A percentile compares a stretch with the other conserved stretches of the same genome.
Evolutionary conservation across 805 yeast genomes (phyloP).

Genomic region (Dipodascus geniculatus): DNA sequence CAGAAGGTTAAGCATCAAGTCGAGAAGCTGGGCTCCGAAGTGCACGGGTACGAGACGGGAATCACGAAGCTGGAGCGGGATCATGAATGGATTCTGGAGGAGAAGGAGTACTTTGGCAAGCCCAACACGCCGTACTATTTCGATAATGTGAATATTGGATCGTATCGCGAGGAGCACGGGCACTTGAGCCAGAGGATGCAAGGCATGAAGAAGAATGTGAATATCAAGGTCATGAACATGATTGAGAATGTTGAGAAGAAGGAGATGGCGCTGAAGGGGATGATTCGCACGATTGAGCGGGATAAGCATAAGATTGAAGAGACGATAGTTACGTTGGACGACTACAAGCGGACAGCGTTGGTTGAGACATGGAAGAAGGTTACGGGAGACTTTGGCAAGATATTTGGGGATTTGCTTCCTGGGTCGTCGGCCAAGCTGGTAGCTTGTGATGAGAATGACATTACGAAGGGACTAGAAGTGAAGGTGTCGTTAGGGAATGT

Average conservation of each 20-base stretch:
- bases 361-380: slow-evolving; percentile 80
- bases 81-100: slow-evolving; percentile 66
- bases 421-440: slow-evolving; percentile 83
- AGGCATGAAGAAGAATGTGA: slow-evolving; percentile 70
- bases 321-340: slow-evolving; percentile 72
- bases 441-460: slow-evolving; percentile 67
- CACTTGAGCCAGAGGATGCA: slow-evolving; percentile 48
- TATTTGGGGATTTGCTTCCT: slow-evolving; percentile 80
- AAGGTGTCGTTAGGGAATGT: slow-evolving; percentile 81
- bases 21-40: slow-evolving; percentile 16
- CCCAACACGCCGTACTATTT: slow-evolving; percentile 24
- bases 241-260: slow-evolving; percentile 86
- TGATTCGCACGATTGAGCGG: slow-evolving; percentile 78
- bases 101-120: slow-evolving; percentile 32
- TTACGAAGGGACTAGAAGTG: slow-evolving; percentile 83
- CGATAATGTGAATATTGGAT: slow-evolving; percentile 38
- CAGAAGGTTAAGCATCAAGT: slow-evolving; percentile 22
- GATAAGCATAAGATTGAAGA: slow-evolving; percentile 85
- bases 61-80: slow-evolving; percentile 40
- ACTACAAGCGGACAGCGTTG: slow-evolving; percentile 73
- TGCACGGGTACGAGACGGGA: slow-evolving; percentile 13
- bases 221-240: slow-evolving; percentile 79
- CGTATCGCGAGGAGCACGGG: slow-evolving; percentile 45
- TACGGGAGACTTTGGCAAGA: slow-evolving; percentile 76
- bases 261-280: slow-evolving; percentile 59